phyloP scores from a whole-genome alignment of 148 eudicot species.

The Gaultheria prostrata region DNA sequence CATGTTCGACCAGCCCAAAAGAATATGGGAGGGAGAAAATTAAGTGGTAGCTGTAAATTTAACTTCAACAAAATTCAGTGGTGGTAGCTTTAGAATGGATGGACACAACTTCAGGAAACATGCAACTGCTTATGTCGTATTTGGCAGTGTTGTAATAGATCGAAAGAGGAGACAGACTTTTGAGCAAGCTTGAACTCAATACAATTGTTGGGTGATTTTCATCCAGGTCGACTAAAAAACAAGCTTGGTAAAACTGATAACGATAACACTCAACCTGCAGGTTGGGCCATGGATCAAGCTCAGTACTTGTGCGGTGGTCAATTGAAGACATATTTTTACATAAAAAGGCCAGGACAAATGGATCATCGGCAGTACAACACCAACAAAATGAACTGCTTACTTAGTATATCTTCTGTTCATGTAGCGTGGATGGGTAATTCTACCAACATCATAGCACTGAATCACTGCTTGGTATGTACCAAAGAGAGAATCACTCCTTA shows the following conservation, averaged over 20 bases:
- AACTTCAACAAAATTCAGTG: background rate
- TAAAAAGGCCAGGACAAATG: background rate
- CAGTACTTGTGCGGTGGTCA: background rate
- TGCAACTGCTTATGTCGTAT: background rate
- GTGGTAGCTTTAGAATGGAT: background rate
- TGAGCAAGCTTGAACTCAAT: background rate
- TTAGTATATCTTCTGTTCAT: background rate
- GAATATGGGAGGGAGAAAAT: background rate
- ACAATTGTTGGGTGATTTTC: background rate
- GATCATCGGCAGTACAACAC: background rate
- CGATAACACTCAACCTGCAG: background rate
- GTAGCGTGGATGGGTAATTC: background rate
- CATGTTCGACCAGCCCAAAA: background rate
- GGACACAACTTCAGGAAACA: background rate
- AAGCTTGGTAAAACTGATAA: background rate
- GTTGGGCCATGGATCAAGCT: conserved; percentile 4
- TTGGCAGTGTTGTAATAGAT: background rate
- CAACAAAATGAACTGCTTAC: background rate
- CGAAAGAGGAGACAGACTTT: background rate
- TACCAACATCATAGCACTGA: background rate
- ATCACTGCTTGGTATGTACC: conserved; percentile 1
- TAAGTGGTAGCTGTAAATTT: background rate
- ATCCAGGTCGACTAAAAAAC: background rate
- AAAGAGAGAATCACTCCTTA: background rate
- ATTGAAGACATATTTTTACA: background rate